Conservation (phyloP, 768 basidiomycete species). For the Lepiota subincarnata region DNA sequence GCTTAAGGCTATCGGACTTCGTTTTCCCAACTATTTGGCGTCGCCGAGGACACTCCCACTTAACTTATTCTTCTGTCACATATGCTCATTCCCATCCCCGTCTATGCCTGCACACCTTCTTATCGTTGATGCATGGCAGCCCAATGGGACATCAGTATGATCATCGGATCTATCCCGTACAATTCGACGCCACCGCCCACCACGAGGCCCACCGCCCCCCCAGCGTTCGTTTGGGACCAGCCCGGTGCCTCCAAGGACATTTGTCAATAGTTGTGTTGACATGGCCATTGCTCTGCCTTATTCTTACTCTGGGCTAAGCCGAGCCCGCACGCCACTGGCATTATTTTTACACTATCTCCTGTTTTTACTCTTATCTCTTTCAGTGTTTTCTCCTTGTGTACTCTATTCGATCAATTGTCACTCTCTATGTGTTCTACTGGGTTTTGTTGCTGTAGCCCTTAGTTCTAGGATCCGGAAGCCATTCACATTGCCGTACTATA, state of each 20-base stretch:
- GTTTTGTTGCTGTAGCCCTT: slow-evolving; percentile 3
- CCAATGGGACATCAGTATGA: background rate
- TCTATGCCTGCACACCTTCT: background rate
- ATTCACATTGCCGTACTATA: background rate
- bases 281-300: background rate
- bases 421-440: background rate
- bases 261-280: background rate
- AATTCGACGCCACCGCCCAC: background rate
- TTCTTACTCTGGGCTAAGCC: slow-evolving; percentile 1
- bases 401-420: background rate
- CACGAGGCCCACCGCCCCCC: background rate
- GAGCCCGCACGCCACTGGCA: background rate
- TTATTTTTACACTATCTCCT: slow-evolving; percentile 4
- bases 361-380: background rate
- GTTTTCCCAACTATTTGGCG: background rate
- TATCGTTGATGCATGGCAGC: background rate
- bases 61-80: slow-evolving; percentile 3
- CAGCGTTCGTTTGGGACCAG: background rate
- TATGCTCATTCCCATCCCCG: background rate
- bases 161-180: background rate
- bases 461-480: background rate
- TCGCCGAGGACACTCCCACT: background rate
- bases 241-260: background rate
- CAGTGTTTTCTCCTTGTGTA: background rate
- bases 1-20: slow-evolving; percentile 18